Evolutionary conservation across 371 early-diverging fungal genomes (phyloP).

Genomic region (Chytridium lagenaria): DNA sequence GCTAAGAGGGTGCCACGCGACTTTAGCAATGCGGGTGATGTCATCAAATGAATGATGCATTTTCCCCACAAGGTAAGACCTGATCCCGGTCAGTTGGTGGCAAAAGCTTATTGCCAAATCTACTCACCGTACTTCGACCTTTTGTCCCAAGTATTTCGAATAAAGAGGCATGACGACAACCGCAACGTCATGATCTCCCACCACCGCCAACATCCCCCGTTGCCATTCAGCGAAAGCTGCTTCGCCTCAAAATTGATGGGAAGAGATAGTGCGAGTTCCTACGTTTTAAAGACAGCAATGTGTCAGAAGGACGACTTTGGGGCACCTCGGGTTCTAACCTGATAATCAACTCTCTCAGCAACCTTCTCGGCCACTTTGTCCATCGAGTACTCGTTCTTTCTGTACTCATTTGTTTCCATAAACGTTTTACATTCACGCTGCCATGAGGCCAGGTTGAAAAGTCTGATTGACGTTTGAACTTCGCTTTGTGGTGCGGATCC

Average conservation of each 20-base stretch:
- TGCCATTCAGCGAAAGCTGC: constrained; percentile 36
- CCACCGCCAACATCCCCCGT: constrained; percentile 41
- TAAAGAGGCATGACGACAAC: constrained; percentile 41
- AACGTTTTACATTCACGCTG: no score
- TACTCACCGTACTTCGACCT: constrained; percentile 6
- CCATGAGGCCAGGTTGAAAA: background rate
- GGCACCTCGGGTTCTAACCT: background rate
- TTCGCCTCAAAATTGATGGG: constrained; percentile 30
- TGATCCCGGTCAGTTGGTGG: no score
- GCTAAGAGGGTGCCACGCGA: constrained; percentile 52
- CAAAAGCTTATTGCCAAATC: background rate
- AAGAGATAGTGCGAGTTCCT: constrained; percentile 4
- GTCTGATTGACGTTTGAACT: background rate
- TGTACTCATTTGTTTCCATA: no score
- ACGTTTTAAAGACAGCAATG: background rate
- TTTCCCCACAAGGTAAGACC: constrained; percentile 33
- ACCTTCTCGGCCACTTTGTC: background rate
- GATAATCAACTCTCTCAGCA: background rate
- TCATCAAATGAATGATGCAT: constrained; percentile 29
- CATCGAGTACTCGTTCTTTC: background rate
- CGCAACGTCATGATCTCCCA: constrained; percentile 43
- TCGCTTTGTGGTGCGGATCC: background rate
- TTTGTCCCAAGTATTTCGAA: background rate
- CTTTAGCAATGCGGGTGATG: constrained; percentile 36
- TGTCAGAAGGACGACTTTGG: no score